Evolutionary conservation across 306 rosid species (phyloP).

Genomic region (Vigna nakashimae): DNA sequence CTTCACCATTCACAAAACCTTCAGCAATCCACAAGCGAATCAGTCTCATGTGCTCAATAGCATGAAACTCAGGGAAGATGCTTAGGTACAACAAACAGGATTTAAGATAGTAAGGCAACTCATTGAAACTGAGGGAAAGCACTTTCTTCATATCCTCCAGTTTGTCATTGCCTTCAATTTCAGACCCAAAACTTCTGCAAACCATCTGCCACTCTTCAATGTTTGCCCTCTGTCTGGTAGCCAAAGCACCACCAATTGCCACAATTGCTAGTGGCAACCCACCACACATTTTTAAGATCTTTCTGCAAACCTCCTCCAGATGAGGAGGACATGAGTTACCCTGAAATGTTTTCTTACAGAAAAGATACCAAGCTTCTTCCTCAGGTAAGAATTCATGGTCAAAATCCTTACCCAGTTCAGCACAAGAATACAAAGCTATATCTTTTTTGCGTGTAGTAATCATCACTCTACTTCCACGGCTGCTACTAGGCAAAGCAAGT

Average conservation of each 20-base stretch:
- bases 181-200: constrained; percentile 51
- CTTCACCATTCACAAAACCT: constrained; percentile 60
- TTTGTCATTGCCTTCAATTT: constrained; percentile 49
- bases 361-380: constrained; percentile 57
- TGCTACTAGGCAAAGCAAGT: constrained; percentile 54
- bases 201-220: constrained; percentile 59
- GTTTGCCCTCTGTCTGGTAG: constrained; percentile 46
- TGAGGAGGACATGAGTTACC: constrained; percentile 53
- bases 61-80: constrained; percentile 55
- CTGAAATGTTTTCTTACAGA: constrained; percentile 60
- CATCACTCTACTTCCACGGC: constrained; percentile 56
- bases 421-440: constrained; percentile 50
- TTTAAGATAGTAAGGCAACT: constrained; percentile 68
- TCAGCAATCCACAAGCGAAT: constrained; percentile 73
- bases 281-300: constrained; percentile 51
- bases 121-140: constrained; percentile 64
- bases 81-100: constrained; percentile 65
- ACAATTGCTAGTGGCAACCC: constrained; percentile 68
- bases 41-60: constrained; percentile 53
- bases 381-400: constrained; percentile 53
- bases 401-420: constrained; percentile 47
- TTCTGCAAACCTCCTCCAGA: constrained; percentile 42
- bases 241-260: constrained; percentile 58
- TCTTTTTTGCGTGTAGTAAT: constrained; percentile 58
- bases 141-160: constrained; percentile 58